phyloP scores from a whole-genome alignment of 495 filamentous ascomycete species.

The Halenospora varia region DNA sequence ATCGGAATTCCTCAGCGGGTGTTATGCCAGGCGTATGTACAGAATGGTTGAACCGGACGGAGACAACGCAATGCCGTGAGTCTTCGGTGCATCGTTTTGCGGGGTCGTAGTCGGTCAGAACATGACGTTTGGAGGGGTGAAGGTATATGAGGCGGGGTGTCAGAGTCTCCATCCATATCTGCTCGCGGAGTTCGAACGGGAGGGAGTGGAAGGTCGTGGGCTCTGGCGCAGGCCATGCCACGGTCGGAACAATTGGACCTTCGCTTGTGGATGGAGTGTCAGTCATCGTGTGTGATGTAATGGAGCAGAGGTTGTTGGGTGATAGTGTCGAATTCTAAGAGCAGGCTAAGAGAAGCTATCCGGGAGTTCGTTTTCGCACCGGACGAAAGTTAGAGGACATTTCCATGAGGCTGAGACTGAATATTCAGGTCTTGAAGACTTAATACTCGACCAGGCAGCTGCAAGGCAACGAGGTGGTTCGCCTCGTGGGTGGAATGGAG shows the following conservation, averaged over 20 bases:
- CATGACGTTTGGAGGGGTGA: constrained; percentile 2
- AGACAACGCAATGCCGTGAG: neutral
- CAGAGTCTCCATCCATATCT: neutral
- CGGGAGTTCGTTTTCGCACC: no score
- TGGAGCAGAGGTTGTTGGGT: no score
- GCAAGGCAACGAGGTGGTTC: no score
- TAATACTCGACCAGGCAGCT: no score
- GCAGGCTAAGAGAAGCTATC: no score
- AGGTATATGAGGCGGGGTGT: constrained; percentile 1
- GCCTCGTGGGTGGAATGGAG: no score
- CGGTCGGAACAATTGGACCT: neutral
- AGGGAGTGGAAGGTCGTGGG: neutral
- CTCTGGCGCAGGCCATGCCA: no score
- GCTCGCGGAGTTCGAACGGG: constrained; percentile 11
- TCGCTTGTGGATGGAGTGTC: neutral
- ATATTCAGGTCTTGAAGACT: no score
- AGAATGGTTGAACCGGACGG: constrained; percentile 1
- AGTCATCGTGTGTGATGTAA: neutral
- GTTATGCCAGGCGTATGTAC: neutral
- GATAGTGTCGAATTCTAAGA: no score
- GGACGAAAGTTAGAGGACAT: no score
- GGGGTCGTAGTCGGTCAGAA: neutral
- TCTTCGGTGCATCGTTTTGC: neutral
- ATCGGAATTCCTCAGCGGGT: neutral
- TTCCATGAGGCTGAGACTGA: no score